phyloP scores from a whole-genome alignment of 805 yeast genomes.

The Candida sanyiensis region DNA sequence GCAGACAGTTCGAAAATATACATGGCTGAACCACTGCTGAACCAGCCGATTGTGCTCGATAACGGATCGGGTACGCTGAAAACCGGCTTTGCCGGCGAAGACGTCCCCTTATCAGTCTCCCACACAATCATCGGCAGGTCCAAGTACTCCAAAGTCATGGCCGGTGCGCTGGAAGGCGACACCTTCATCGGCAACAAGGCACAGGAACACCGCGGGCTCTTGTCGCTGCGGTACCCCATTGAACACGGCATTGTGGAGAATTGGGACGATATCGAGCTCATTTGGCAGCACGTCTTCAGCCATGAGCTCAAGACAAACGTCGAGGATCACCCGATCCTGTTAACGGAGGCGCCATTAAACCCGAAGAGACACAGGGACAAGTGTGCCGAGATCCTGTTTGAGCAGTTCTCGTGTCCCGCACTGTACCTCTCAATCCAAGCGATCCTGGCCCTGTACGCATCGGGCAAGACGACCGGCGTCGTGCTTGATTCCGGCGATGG shows the following conservation, averaged over 20 bases:
- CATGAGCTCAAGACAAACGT: slow-evolving; percentile 50
- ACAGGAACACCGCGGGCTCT: slow-evolving; percentile 70
- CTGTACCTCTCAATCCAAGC: slow-evolving; percentile 93
- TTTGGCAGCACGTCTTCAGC: slow-evolving; percentile 68
- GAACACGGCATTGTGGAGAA: slow-evolving; percentile 71
- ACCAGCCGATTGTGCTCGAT: slow-evolving; percentile 75
- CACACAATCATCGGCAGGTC: slow-evolving; percentile 75
- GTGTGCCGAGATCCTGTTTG: slow-evolving; percentile 90
- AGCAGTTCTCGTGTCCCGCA: slow-evolving; percentile 82
- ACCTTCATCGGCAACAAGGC: slow-evolving; percentile 73
- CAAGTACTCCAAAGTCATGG: slow-evolving; percentile 79
- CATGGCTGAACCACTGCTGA: slow-evolving; percentile 31
- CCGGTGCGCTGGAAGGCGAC: slow-evolving; percentile 60
- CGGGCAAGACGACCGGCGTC: slow-evolving; percentile 87
- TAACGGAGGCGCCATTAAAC: slow-evolving; percentile 87
- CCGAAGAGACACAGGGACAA: slow-evolving; percentile 79
- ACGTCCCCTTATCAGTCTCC: slow-evolving; percentile 60
- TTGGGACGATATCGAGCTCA: slow-evolving; percentile 81
- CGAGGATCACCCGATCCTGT: slow-evolving; percentile 81
- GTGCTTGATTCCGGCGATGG: slow-evolving; percentile 94
- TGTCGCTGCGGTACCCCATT: slow-evolving; percentile 66
- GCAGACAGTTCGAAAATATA: neutral
- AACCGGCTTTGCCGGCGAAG: slow-evolving; percentile 93
- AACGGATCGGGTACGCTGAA: slow-evolving; percentile 82
- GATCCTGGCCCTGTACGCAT: slow-evolving; percentile 76